These are phyloP conservation scores for Yarrowia bubula DNA, from an alignment of 805 yeast species.

Conservation along the genomic window DNA sequence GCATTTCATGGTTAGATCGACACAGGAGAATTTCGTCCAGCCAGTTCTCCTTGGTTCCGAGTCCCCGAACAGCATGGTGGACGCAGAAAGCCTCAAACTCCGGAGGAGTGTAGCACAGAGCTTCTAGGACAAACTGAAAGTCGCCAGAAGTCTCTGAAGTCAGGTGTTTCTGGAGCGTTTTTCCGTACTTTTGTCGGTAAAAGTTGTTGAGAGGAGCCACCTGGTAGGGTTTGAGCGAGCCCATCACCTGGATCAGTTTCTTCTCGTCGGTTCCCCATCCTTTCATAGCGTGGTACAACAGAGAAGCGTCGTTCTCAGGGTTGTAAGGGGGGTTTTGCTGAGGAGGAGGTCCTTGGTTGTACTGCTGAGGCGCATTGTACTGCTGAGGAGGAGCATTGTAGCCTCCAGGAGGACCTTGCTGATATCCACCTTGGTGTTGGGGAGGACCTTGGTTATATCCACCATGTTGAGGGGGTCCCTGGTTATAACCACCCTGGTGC, in stretches of 20 bases:
- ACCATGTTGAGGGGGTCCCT: neutral
- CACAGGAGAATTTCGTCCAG: slow-evolving; percentile 32
- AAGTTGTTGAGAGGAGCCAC: slow-evolving; percentile 29
- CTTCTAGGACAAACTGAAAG: slow-evolving; percentile 31
- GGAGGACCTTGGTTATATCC: neutral
- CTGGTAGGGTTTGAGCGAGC: slow-evolving; percentile 30
- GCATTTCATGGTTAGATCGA: slow-evolving; percentile 31
- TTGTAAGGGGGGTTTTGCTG: slow-evolving; percentile 28
- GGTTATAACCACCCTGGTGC: neutral
- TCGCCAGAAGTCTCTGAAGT: slow-evolving; percentile 32
- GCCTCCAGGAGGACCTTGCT: neutral
- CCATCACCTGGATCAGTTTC: slow-evolving; percentile 30
- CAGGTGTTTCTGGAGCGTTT: slow-evolving; percentile 29
- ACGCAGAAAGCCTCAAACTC: slow-evolving; percentile 31
- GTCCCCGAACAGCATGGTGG: slow-evolving; percentile 30
- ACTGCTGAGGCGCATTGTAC: neutral
- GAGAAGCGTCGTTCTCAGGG: slow-evolving; percentile 30
- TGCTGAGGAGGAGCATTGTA: slow-evolving; percentile 2
- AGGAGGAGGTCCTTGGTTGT: neutral
- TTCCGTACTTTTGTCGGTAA: slow-evolving; percentile 29
- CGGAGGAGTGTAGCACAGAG: slow-evolving; percentile 31
- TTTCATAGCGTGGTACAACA: slow-evolving; percentile 31
- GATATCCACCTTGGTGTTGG: neutral
- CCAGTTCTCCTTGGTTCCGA: slow-evolving; percentile 32
- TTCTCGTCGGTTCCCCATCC: slow-evolving; percentile 35